Base-by-base conservation (phyloP, 371 early-diverging fungal species). In the Syncephalastrum racemosum region DNA sequence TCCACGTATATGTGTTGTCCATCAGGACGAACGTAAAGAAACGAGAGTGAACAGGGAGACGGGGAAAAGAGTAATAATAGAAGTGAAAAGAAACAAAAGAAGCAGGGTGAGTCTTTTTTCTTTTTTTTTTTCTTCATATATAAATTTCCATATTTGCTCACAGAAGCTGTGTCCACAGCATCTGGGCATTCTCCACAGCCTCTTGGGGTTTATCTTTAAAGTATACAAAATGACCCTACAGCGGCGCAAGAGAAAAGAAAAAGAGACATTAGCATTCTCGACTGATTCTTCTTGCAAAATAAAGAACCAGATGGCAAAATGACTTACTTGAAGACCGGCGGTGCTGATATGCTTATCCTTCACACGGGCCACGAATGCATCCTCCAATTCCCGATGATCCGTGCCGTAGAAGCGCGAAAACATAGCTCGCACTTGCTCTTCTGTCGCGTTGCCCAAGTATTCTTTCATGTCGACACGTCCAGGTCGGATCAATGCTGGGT, bases 391-490 rank as follows among this genome's bases (percentile, higher is more conserved):
- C 4, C 75, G 55, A 19, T 79, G 73, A 3, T 70, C 68, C 8
- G 36, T 22, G 20, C 85, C 88, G 69, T 92, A 98, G 75, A 98
- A 98, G 41, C 94, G 77, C 53, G 85, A 66, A 64, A 96, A 98
- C 92, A 98, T 92, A 12, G 68, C 60, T 15, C 77, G 68, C 20
- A 93, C 88, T 76, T 98, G 96, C 41, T 71, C 56, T 5, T 80
- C 79, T 2, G 89, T 83, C 1, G 92, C 96, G 62, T 94, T 86
- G 14, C 91, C 99, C 19, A 99, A 80, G 52, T 83, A 87, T 50
- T 92, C 91, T 63, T 95, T 91, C 56, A 95, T 54, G 63, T 99
- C 99, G 10, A 99, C 96, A 43, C 99, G 85, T 2, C 99, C 99
- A 3, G 99, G 99, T 31, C 99, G 84, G 55, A 99, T 90, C 43